Percentiles rank a stretch among this genome's conserved stretches.
phyloP scores from a whole-genome alignment of 768 basidiomycete species.

The Mrakia blollopis region DNA sequence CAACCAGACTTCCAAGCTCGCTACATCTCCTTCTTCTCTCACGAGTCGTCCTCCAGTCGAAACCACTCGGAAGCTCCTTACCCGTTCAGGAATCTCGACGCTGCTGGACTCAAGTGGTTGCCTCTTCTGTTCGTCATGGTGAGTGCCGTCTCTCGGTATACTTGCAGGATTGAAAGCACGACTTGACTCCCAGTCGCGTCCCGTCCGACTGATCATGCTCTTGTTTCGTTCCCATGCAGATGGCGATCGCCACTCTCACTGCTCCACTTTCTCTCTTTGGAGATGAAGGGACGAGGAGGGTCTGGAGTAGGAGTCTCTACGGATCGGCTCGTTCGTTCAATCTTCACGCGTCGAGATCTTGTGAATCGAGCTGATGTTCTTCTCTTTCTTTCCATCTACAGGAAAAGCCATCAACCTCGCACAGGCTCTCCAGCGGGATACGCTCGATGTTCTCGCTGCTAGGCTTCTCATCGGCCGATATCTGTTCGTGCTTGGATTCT shows the following conservation, averaged over 20 bases:
- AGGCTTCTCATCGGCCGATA: constrained; percentile 45
- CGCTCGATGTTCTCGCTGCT: constrained; percentile 45
- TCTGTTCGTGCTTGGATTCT: constrained; percentile 39
- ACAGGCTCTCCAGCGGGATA: constrained; percentile 45
- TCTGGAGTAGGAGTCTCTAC: constrained; percentile 45
- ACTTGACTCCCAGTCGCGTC: not conserved
- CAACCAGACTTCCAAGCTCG: constrained; percentile 42
- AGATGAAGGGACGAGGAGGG: constrained; percentile 39
- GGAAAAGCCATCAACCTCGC: constrained; percentile 44
- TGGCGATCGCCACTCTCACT: constrained; percentile 45
- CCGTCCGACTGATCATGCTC: not conserved
- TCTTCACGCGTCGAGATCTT: not conserved
- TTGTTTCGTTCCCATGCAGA: constrained; percentile 34
- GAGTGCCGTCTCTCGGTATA: constrained; percentile 7
- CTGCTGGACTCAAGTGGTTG: constrained; percentile 44
- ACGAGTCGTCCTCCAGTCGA: constrained; percentile 39
- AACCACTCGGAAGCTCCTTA: constrained; percentile 37
- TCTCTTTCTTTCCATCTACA: not conserved
- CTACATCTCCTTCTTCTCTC: constrained; percentile 42
- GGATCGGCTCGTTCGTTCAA: constrained; percentile 36
- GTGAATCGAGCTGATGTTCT: not conserved
- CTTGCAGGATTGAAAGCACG: not conserved
- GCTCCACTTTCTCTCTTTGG: constrained; percentile 42
- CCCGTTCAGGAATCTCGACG: constrained; percentile 38
- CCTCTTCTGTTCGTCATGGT: constrained; percentile 45